phyloP scores from a whole-genome alignment of 805 yeast species.

The Teunomyces aglyptinius region DNA sequence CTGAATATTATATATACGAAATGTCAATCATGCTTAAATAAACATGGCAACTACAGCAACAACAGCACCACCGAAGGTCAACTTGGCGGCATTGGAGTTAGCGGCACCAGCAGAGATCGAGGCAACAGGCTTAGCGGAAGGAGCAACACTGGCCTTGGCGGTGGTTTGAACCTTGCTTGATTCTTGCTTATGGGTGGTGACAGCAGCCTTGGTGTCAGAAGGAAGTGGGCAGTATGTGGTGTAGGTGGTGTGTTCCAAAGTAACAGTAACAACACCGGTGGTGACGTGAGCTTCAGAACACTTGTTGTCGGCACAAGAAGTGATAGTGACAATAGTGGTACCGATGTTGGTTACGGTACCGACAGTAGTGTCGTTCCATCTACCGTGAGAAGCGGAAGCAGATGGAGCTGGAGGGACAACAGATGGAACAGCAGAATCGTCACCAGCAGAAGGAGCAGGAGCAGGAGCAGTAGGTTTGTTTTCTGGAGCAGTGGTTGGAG shows the following conservation, averaged over 20 bases:
- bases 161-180: neutral
- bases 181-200: neutral
- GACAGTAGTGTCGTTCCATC: slow-evolving; percentile 14
- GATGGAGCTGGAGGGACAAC: slow-evolving; percentile 4
- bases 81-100: slow-evolving; percentile 14
- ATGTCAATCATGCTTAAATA: slow-evolving; percentile 6
- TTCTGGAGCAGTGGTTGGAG: neutral
- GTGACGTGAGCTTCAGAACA: slow-evolving; percentile 23
- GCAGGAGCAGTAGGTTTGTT: neutral
- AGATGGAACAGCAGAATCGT: neutral
- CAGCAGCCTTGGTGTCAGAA: slow-evolving; percentile 5
- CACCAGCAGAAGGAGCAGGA: neutral
- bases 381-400: slow-evolving; percentile 15
- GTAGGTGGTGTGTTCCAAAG: slow-evolving; percentile 28
- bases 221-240: slow-evolving; percentile 36
- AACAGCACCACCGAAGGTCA: slow-evolving; percentile 8
- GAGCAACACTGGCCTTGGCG: slow-evolving; percentile 1
- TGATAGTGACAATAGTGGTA: slow-evolving; percentile 31
- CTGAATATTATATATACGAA: neutral
- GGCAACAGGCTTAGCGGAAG: slow-evolving; percentile 2
- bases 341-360: slow-evolving; percentile 11
- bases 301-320: slow-evolving; percentile 31
- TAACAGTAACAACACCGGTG: slow-evolving; percentile 38
- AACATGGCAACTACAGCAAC: slow-evolving; percentile 12
- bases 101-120: slow-evolving; percentile 15